Evolutionary conservation across 164 flowering plant genomes (phyloP), one percentile per base, ranked within the genome.

Genomic region (Akebia trifoliata): DNA sequence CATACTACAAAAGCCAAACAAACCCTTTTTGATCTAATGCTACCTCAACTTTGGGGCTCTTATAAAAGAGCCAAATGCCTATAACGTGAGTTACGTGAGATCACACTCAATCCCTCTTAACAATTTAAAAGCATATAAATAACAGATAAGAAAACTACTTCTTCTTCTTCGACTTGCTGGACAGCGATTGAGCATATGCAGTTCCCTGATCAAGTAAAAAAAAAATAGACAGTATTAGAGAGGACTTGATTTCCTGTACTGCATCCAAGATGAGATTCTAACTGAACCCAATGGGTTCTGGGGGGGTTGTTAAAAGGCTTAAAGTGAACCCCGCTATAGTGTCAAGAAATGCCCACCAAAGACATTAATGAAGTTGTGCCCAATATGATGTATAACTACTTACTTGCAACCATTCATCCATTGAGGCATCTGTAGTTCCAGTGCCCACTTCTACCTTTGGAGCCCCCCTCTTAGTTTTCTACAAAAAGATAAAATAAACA

Each of bases 351-450:
- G 28, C 11, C 25, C 22, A 44, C 26, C 8, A 44, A 21, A 20
- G 26, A 44, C 28, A 20, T n/a, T n/a, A 45, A 3, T 30, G 54
- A 30, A 4, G n/a, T n/a, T n/a, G n/a, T n/a, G n/a, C n/a, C n/a
- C n/a, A 29, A 7, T 3, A 26, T 17, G 54, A 17, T 14, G 17
- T 22, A 50, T n/a, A 50, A 32, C 40, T 21, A 68, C 74, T 39
- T 15, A 85, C 98, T 92, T 91, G 74, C 68, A 91, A 78, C 96
- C 98, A 91, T 69, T 91, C 98, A 62, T 91, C 98, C 78, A 79
- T 59, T 5, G 92, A 81, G 38, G 87, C 82, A 74, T 91, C 95
- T 26, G 70, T 78, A 51, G 83, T 74, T 38, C 67, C 72, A 32
- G 98, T 88, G 59, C 98, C 96, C 48, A 88, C 93, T 78, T 91